Evolutionary conservation across 2,329 filamentous ascomycete species (phyloP).

Genomic region (Mollisia scopiformis): DNA sequence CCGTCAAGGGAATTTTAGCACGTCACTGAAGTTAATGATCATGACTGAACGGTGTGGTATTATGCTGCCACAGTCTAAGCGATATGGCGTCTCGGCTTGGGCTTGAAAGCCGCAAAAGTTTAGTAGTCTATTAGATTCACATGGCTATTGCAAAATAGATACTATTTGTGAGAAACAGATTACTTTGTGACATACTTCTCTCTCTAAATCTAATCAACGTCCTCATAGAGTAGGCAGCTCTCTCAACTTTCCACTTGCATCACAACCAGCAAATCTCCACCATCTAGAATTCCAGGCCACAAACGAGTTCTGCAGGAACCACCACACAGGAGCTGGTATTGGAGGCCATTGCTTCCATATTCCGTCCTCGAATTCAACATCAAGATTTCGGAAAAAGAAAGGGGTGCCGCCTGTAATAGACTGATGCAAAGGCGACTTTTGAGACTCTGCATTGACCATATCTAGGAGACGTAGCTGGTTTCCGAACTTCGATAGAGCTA

Average conservation of each 20-base stretch:
- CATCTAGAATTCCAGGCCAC: conserved; percentile 13
- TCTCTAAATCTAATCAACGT: too few relatives aligned
- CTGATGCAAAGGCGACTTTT: conserved; percentile 13
- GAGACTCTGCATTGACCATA: conserved; percentile 10
- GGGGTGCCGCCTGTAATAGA: conserved; percentile 17
- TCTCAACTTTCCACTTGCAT: conserved; percentile 16
- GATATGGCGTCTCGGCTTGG: not conserved
- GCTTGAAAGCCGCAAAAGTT: not conserved
- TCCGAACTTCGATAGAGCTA: conserved; percentile 23
- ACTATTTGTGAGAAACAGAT: conserved; percentile 1
- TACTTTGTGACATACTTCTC: not conserved
- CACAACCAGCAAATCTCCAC: conserved; percentile 25
- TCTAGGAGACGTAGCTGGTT: conserved; percentile 9
- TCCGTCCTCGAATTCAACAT: conserved; percentile 23
- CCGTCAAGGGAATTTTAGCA: conserved; percentile 33
- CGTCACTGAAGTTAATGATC: conserved; percentile 10
- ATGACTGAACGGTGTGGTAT: not conserved
- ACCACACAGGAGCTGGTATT: conserved; percentile 17
- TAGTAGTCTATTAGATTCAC: not conserved
- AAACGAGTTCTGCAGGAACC: conserved; percentile 16
- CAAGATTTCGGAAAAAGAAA: conserved; percentile 25
- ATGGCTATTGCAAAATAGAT: not conserved
- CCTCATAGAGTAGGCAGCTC: conserved; percentile 1
- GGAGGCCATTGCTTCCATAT: conserved; percentile 18
- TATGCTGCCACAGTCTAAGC: not conserved